Conservation (phyloP, 306 rosid species). For the Cajanus cajan region DNA sequence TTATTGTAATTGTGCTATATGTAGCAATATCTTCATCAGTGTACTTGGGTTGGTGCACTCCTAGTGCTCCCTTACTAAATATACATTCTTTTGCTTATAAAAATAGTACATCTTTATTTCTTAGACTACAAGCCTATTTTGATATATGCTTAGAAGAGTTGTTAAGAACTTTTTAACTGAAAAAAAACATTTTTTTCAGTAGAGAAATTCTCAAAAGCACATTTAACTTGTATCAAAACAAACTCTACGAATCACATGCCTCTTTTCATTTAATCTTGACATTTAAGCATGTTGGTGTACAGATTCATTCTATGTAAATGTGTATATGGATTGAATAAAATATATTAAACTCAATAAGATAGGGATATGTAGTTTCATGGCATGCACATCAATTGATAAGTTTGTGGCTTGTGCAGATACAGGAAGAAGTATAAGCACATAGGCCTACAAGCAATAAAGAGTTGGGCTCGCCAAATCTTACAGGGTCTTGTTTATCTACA, state of each 20-base stretch:
- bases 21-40: too few relatives aligned
- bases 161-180: too few relatives aligned
- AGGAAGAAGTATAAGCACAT: slow-evolving; percentile 62
- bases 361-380: neutral
- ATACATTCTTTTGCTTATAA: too few relatives aligned
- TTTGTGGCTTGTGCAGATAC: slow-evolving; percentile 55
- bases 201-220: too few relatives aligned
- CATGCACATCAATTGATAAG: neutral
- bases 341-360: neutral
- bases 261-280: neutral
- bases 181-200: too few relatives aligned
- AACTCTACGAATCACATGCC: neutral
- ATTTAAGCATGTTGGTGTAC: neutral
- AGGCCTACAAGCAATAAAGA: slow-evolving; percentile 66
- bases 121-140: neutral
- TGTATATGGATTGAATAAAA: neutral
- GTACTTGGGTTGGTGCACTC: too few relatives aligned
- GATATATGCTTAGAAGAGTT: too few relatives aligned
- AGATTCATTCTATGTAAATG: neutral
- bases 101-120: neutral
- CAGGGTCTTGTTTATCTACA: slow-evolving; percentile 79
- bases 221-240: too few relatives aligned
- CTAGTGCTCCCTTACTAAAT: too few relatives aligned
- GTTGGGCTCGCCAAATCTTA: slow-evolving; percentile 79
- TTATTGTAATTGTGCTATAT: too few relatives aligned